Evolutionary conservation across 768 basidiomycete genomes (phyloP), one percentile per base, ranked within the genome.

Genomic region (Mycena vitilis): DNA sequence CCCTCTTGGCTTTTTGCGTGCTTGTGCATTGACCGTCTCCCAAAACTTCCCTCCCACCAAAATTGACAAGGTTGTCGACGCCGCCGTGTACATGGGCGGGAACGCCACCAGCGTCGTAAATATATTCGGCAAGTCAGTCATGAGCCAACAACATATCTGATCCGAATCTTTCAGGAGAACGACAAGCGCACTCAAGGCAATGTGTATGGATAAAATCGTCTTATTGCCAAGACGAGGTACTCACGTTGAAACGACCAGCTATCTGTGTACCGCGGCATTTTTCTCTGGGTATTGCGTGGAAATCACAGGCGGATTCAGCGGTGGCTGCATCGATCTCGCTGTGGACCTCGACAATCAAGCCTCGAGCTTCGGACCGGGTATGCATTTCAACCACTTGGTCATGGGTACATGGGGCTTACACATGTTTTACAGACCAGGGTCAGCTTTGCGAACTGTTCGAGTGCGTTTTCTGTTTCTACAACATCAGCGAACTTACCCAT

Each of bases 241-340:
- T 48, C 47, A 48, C 47, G 22, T 11, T 40, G 40, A 40, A 40
- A 9, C 22, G 4, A 22, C 20, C 48, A 60, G 59, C 4, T 60
- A 12, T 22, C 47, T 60, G 20, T 51, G 59, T 44, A 51, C n/a
- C 22, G 59, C 59, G 12, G 59, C 59, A 11, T 60, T 51, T 30
- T 60, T 57, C 45, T 55, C 44, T 12, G 55, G 63, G 20, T 57
- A 65, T 42, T 65, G 55, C 45, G 45, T 65, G 2, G 47, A 15
- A 1, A 65, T 65, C 37, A 48, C 38, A 2, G 55, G 55, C 13
- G 55, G 2, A 34, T 38, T 37, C n/a, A 36, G 38, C 22, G 63
- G 53, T 55, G 63, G 55, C 2, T 65, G 54, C 16, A 22, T 65
- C 34, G 55, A 65, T 18, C 63, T 65, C 36, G 63, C 44, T 12